These are phyloP conservation scores for Trametes coccinea DNA, from an alignment of 768 basidiomycete genomes.

Conservation along the genomic window DNA sequence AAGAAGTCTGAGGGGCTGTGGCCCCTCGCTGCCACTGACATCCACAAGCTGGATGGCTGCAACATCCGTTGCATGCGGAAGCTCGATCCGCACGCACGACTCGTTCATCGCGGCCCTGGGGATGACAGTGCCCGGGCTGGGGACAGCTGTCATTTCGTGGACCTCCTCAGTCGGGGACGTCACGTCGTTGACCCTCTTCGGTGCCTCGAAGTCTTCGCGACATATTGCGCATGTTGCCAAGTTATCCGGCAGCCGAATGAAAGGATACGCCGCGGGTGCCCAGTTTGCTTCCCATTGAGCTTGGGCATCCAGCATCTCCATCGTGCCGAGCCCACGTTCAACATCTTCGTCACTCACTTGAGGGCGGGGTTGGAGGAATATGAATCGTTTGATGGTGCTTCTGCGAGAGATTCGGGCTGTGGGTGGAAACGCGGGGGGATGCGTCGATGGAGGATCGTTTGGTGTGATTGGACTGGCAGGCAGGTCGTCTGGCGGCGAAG, in stretches of 20 bases:
- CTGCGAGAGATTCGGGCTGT: background rate
- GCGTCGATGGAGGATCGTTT: background rate
- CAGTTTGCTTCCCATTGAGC: constrained; percentile 70
- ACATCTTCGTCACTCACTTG: background rate
- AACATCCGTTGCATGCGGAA: background rate
- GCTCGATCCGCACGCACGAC: background rate
- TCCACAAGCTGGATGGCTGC: background rate
- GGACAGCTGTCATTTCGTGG: too few relatives aligned
- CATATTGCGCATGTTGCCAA: constrained; percentile 84
- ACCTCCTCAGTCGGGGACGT: background rate
- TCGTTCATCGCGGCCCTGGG: background rate
- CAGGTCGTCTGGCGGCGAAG: constrained; percentile 1
- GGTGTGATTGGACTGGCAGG: background rate
- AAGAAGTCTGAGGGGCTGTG: constrained; percentile 72
- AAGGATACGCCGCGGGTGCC: constrained; percentile 74
- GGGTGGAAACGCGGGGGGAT: background rate
- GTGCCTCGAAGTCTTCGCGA: constrained; percentile 81
- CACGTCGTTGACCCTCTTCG: constrained; percentile 37
- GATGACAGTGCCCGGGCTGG: too few relatives aligned
- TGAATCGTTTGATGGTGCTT: background rate
- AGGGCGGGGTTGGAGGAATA: background rate
- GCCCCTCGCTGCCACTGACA: constrained; percentile 50
- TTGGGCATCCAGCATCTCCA: background rate
- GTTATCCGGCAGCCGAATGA: constrained; percentile 79
- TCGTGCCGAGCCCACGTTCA: background rate